Evolutionary conservation across 108 stramenopile species (phyloP), one percentile per base, ranked within the genome.

Genomic region (Cafeteria roenbergensis): DNA sequence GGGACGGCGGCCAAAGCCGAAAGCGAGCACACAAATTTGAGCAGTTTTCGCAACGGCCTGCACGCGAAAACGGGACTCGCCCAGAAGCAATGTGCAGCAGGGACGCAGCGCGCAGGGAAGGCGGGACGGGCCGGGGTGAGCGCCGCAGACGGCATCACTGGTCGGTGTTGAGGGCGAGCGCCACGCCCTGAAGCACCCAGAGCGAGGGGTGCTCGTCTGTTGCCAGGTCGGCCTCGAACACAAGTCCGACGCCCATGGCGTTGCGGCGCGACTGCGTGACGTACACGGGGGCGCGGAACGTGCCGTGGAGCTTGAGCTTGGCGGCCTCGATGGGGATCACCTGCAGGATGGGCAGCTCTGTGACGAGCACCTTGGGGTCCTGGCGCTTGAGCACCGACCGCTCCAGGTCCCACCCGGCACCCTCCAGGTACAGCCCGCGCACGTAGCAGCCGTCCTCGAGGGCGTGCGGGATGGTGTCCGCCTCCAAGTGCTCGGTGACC

Each of bases 161-260:
- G 56, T 73, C 72, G 9, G 59, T 72, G 69, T 81, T 81, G 32
- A 81, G 64, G 20, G n/a, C 51, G 30, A 82, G 53, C n/a, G 81
- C 76, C 24, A 85, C 84, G 50, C 84, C 84, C 65, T 85, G 84
- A 53, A 85, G 55, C 51, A 84, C 81, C 77, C 81, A 85, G 35
- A 76, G 78, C 32, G 73, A 75, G 3, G 67, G 52, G 62, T 85
- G 84, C 55, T 85, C 79, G 31, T 57, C 50, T 12, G 75, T 73
- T n/a, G 69, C 65, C 21, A 85, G 70, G 33, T 82, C 79, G 26
- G 81, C 82, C 50, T 79, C 77, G 38, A 82, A 80, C 25, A 85
- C 84, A 8, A 85, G 57, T 1, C 84, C 84, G 14, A 82, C 81
- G 0, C 84, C 84, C 81, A 81, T 82, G 12, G 84, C 84, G 58